Conservation (phyloP, 352 stramenopile species). For the Globisporangium heterothallicum region DNA sequence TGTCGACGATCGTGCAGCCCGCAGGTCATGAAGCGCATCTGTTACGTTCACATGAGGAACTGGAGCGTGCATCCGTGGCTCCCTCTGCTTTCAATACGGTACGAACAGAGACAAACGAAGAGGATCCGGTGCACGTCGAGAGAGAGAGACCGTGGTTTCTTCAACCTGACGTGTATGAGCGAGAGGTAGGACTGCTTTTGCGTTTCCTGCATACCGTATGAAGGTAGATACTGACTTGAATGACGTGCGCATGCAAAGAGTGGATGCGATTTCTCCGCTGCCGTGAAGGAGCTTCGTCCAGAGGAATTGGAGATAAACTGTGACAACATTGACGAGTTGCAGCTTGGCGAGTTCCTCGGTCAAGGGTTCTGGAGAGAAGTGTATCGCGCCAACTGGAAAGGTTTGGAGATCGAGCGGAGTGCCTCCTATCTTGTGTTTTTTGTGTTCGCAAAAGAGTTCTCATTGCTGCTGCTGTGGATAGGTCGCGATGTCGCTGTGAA, state of each 20-base stretch:
- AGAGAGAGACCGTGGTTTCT: conserved; percentile 43
- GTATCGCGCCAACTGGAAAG: conserved; percentile 67
- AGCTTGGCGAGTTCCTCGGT: conserved; percentile 45
- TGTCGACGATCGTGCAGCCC: conserved; percentile 23
- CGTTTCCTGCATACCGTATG: not conserved
- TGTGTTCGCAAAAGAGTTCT: no score
- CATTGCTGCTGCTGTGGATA: no score
- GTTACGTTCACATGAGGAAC: not conserved
- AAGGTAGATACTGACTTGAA: not conserved
- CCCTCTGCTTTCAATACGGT: not conserved
- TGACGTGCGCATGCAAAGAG: conserved; percentile 19
- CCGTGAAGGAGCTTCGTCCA: conserved; percentile 49
- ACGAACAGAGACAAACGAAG: not conserved
- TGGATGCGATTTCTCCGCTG: conserved; percentile 62
- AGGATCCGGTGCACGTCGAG: conserved; percentile 6
- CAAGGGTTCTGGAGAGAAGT: conserved; percentile 72
- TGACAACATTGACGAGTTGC: conserved; percentile 51
- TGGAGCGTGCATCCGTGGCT: not conserved
- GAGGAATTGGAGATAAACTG: conserved; percentile 64
- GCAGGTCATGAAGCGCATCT: conserved; percentile 8
- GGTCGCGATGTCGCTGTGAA: conserved; percentile 61
- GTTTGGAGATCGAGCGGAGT: no score
- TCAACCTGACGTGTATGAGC: conserved; percentile 34
- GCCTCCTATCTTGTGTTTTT: no score
- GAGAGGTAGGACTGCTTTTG: conserved; percentile 18